Evolutionary conservation across 805 yeast genomes (phyloP), one percentile per base, ranked within the genome.

Genomic region (Metschnikowia proteae): DNA sequence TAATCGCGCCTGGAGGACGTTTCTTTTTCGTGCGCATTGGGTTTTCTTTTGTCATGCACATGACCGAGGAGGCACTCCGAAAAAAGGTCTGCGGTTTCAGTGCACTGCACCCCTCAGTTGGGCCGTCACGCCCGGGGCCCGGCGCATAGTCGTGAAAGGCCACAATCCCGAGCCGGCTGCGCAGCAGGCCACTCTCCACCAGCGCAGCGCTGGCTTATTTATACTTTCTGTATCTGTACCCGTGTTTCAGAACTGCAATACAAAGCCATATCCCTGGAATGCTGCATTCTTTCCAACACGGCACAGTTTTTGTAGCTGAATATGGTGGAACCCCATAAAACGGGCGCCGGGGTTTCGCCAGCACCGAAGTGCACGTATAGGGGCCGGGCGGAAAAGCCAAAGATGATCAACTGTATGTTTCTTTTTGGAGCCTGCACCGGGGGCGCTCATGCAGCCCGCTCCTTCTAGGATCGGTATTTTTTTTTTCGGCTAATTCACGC

Each of bases 401-500:
- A 17, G 17, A 17, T 17, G 17, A 17, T 17, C 17, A 1, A 17
- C 17, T 17, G 17, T 17, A 17, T 17, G 43, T 40, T 40, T 40
- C 43, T 40, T 40, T 40, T 40, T 40, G 23, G 5, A 22, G 27
- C 43, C 36, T 40, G 43, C 43, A 39, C 13, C 11, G 8, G 22
- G 36, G 25, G 11, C 29, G 22, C 22, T 8, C 23, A 25, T 32
- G 43, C 36, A 32, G 29, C 36, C 28, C 11, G 35, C 36, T 23
- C 43, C 36, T 25, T 17, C 31, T 26, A 26, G 38, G 31, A 42
- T 42, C 27, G 37, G 30, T n/a, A 35, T 42, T 26, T 35, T 43
- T 43, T 33, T 43, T 43, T 27, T 43, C 40, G 46, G 46, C 46
- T 28, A 22, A 17, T 33, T 39, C 23, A 35, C 29, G n/a, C 30